Conservation (phyloP, 306 rosid genomes). For the Rosa persica region DNA sequence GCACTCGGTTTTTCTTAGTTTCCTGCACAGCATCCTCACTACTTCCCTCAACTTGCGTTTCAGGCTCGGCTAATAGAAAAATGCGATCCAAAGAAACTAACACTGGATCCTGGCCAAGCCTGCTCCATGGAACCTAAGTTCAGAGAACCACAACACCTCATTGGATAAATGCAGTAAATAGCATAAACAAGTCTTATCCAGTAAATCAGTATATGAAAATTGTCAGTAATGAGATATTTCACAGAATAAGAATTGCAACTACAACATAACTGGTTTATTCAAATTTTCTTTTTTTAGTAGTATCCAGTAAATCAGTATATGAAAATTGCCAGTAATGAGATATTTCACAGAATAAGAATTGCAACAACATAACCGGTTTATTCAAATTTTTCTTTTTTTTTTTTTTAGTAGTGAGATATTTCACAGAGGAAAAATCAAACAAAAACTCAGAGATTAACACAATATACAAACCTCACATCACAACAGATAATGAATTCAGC, state of each 20-base stretch:
- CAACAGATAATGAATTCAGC: neutral
- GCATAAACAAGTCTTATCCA: neutral
- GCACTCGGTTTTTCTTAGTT: conserved; percentile 80
- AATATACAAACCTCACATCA: neutral
- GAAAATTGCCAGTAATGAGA: neutral
- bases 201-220: neutral
- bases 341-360: neutral
- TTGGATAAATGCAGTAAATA: conserved; percentile 19
- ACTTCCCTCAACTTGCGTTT: conserved; percentile 78
- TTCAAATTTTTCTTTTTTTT: neutral
- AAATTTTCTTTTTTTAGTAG: neutral
- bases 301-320: neutral
- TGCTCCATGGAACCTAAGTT: conserved; percentile 95
- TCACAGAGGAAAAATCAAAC: neutral
- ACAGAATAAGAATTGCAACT: neutral
- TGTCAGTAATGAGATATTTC: neutral
- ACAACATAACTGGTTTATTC: neutral
- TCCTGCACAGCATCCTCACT: conserved; percentile 89
- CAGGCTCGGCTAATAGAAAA: conserved; percentile 95
- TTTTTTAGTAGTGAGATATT: too few relatives aligned
- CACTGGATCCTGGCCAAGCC: conserved; percentile 99
- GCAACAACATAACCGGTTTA: neutral
- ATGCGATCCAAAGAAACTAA: conserved; percentile 86
- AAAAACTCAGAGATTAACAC: neutral
- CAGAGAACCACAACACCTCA: conserved; percentile 24